A percentile compares a stretch with the other conserved stretches of the same genome.
Conservation (phyloP, 805 yeast genomes). For the Yarrowia bubula region DNA sequence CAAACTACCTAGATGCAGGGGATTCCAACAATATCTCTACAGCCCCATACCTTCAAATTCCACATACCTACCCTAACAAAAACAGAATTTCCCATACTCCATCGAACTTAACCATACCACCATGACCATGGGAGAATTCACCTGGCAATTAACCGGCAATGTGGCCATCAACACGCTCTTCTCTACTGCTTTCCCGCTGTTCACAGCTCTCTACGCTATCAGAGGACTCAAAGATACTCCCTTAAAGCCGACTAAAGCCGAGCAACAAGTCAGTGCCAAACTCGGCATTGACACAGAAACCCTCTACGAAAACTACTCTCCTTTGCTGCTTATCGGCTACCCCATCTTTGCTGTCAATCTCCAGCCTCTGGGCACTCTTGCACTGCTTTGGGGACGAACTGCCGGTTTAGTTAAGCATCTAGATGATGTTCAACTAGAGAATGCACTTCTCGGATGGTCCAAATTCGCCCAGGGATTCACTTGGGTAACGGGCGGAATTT, state of each 20-base stretch:
- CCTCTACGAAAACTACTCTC: constrained; percentile 1
- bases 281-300: constrained; percentile 10
- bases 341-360: constrained; percentile 9
- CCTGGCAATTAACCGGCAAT: constrained; percentile 2
- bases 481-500: background rate
- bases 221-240: background rate
- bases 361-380: background rate
- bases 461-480: background rate
- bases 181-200: background rate
- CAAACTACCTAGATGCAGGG: no score
- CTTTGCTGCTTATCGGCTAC: background rate
- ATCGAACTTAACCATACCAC: background rate
- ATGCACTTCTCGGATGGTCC: background rate
- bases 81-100: background rate
- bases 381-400: background rate
- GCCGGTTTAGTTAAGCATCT: background rate
- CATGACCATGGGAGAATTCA: background rate
- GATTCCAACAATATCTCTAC: no score
- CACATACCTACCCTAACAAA: no score
- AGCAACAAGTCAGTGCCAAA: background rate
- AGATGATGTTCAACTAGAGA: background rate
- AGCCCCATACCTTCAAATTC: no score
- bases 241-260: background rate
- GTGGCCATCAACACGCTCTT: constrained; percentile 8
- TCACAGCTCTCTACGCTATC: constrained; percentile 2